Conservation (phyloP, 2,329 filamentous ascomycete species). For the Arthrinium phaeospermum region DNA sequence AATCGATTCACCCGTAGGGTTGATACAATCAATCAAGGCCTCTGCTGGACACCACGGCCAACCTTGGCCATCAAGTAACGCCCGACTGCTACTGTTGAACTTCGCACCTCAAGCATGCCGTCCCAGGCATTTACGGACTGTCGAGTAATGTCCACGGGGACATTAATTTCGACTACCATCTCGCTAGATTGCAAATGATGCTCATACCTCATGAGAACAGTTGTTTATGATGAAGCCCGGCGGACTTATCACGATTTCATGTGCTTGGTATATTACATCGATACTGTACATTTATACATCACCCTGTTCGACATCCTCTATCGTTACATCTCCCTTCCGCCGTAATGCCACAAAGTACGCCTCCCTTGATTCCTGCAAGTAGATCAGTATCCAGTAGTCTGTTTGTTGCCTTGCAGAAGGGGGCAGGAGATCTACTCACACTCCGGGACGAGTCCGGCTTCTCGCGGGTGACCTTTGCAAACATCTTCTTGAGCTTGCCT, state of each 20-base stretch:
- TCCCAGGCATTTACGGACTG: not conserved
- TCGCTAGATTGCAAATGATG: not conserved
- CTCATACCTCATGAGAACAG: not conserved
- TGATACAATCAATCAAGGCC: not conserved
- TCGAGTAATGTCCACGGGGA: not conserved
- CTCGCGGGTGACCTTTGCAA: slow-evolving; percentile 79
- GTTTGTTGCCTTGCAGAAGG: not conserved
- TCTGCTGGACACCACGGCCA: not conserved
- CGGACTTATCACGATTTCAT: not conserved
- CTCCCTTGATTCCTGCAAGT: slow-evolving; percentile 78
- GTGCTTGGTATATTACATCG: not conserved
- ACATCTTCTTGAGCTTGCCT: slow-evolving; percentile 74
- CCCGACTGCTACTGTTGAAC: not conserved
- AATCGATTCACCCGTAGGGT: not conserved
- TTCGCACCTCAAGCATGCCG: not conserved
- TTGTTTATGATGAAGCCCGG: no score
- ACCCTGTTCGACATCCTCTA: slow-evolving; percentile 23
- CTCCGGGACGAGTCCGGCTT: slow-evolving; percentile 91
- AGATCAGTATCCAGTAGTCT: slow-evolving; percentile 15
- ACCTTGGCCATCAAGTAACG: not conserved
- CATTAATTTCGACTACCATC: not conserved
- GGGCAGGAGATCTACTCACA: slow-evolving; percentile 56
- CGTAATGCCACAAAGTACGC: slow-evolving; percentile 82
- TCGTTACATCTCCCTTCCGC: slow-evolving; percentile 59
- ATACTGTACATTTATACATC: not conserved